Evolutionary conservation across 2,329 filamentous ascomycete genomes (phyloP), one percentile per base, ranked within the genome.

Genomic region (Colletotrichum paranaense): DNA sequence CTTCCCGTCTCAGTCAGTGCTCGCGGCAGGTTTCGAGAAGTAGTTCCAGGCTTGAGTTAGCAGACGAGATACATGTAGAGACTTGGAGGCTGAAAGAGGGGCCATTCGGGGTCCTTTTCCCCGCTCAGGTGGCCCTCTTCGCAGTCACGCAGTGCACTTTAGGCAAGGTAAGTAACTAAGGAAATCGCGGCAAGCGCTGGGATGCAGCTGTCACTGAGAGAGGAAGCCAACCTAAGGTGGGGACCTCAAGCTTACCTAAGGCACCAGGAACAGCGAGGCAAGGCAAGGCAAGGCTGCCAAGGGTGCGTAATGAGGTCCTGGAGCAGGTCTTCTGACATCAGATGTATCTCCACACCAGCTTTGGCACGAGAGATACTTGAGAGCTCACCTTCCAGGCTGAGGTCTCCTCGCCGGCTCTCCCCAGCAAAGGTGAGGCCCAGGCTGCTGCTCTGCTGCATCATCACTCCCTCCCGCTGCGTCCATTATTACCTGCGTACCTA

Each of bases 391-490:
- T 9, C n/a, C 11, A 35, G 32, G 32, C 32, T 12, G n/a, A 26
- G 26, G 26, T 24, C 52, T 24, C 35, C 35, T 46, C 24, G 64
- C 64, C 58, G 68, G 66, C 65, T 55, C 38, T 73, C 63, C 70
- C 66, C 66, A 60, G 66, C 22, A 56, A 64, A 59, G 55, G 56
- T 42, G 70, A 64, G 56, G 53, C 55, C 70, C 66, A 73, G 71
- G 71, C 71, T 73, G 71, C 71, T 56, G 19, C 19, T 71, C 26
- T 53, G 49, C 67, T 73, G 62, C 71, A 73, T 73, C 71, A 73
- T 73, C 71, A 73, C 66, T 68, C 38, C 42, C 42, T 49, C 6
- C 38, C 32, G 30, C 30, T 32, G 35, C 35, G 35, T 16, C 35
- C 35, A 38, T 38, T 14, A 38, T 12, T 38, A 38, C 35, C 35